A percentile compares a stretch with the other conserved stretches of the same genome.
Evolutionary conservation across 2,329 filamentous ascomycete species (phyloP).

Genomic region (Paraphaeosphaeria minitans): DNA sequence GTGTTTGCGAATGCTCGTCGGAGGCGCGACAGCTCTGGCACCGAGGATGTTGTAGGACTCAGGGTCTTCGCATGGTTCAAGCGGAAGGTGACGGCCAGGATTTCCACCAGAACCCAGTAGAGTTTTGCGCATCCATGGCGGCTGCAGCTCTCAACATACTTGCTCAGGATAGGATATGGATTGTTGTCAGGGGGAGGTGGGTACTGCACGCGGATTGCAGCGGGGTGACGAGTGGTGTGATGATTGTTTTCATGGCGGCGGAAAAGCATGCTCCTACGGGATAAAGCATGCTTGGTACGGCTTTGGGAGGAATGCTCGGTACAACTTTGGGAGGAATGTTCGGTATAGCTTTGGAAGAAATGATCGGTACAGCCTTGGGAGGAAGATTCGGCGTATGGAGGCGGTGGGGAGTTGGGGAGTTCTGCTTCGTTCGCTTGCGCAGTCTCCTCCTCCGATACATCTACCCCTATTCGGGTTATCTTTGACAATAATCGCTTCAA

Average conservation of each 20-base stretch:
- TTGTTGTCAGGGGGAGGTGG: not conserved
- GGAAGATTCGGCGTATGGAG: conserved; percentile 9
- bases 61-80: conserved; percentile 7
- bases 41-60: not conserved
- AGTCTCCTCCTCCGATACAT: conserved; percentile 6
- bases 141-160: not conserved
- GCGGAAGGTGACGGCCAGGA: conserved; percentile 11
- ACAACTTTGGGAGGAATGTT: conserved; percentile 4
- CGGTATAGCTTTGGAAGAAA: not conserved
- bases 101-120: conserved; percentile 12
- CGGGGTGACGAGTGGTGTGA: too few relatives aligned
- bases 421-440: not conserved
- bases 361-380: conserved; percentile 1
- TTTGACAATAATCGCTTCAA: too few relatives aligned
- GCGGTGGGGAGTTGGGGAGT: conserved; percentile 7
- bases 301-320: conserved; percentile 5
- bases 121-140: not conserved
- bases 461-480: too few relatives aligned
- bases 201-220: too few relatives aligned
- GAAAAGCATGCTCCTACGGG: not conserved
- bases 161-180: conserved; percentile 9
- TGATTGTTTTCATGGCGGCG: too few relatives aligned
- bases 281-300: not conserved
- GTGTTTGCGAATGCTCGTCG: conserved; percentile 2
- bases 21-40: conserved; percentile 9